Conservation (phyloP, 1,284 basidiomycete genomes). For the Cutaneotrichosporon spelunceum region DNA sequence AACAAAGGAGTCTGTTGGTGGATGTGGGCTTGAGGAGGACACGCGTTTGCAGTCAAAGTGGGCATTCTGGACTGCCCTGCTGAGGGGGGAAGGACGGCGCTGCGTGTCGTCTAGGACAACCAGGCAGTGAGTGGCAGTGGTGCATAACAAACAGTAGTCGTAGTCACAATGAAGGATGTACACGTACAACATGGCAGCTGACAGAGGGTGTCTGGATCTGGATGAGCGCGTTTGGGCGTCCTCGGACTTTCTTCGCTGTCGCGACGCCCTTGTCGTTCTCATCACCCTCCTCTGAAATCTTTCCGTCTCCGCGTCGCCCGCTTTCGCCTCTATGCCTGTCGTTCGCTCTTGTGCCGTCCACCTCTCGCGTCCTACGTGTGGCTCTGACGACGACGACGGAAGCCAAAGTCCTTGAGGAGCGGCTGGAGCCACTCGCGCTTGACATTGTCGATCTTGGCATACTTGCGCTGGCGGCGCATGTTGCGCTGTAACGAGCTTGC, state of each 20-base stretch:
- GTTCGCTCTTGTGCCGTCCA: background rate
- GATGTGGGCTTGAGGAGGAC: too few relatives aligned
- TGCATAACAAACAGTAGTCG: background rate
- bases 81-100: background rate
- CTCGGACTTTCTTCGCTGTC: background rate
- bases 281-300: too few relatives aligned
- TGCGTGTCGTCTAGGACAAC: background rate
- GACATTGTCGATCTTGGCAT: conserved; percentile 23
- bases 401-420: conserved; percentile 39
- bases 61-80: background rate
- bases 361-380: too few relatives aligned
- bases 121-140: background rate
- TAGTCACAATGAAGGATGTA: background rate
- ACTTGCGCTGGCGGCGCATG: conserved; percentile 25
- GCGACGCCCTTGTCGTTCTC: too few relatives aligned
- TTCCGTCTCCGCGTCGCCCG: background rate
- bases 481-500: conserved; percentile 26
- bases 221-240: background rate
- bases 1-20: too few relatives aligned
- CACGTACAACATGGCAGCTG: background rate
- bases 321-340: background rate
- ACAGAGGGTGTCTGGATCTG: background rate
- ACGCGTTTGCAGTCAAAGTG: background rate
- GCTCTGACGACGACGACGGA: conserved; percentile 7
- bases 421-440: conserved; percentile 44